Evolutionary conservation across 345 rosid species (phyloP), one percentile per base, ranked within the genome.

Genomic region (Aethionema arabicum): DNA sequence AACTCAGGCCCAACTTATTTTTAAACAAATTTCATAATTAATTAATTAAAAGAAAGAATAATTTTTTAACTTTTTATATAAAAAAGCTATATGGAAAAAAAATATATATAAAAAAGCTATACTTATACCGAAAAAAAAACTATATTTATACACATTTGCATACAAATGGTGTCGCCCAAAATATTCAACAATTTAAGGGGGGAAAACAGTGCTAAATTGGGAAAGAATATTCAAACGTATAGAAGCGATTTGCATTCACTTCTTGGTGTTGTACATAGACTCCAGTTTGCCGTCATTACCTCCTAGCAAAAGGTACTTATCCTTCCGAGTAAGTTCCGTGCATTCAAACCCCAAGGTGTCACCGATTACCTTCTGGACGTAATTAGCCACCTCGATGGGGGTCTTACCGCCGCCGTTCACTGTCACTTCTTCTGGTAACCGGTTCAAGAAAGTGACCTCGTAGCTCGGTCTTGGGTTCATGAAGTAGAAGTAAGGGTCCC

Each of bases 391-490:
- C 73, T 92, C 98, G 12, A 87, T 76, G 8, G 95, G 31, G 11
- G 91, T 79, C 70, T 82, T 92, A 27, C 96, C 97, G 0, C 96
- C 98, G 0, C 85, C 84, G 64, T 83, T 85, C n/a, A 81, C 78
- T 0, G 93, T 68, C 84, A 85, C 82, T 40, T 86, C 85, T 73
- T 81, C 85, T 12, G 96, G 96, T 74, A 92, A 61, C 8, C 89
- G 84, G 30, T 89, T 87, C 5, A 89, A 83, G 76, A 92, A 92
- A 1, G 83, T 85, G 30, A 69, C 77, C 63, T 89, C 87, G 52
- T 89, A 92, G 4, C 69, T 75, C 0, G 98, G 98, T 74, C 90
- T 78, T 1, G 96, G 96, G 71, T 92, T 89, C 96, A 92, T 92
- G 83, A 92, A 89, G 67, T 85, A 89, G 70, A 77, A 89, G 54